These are phyloP conservation scores for Ceratocystis diversiconidia DNA, from an alignment of 2,329 filamentous ascomycete genomes.

Conservation along the genomic window DNA sequence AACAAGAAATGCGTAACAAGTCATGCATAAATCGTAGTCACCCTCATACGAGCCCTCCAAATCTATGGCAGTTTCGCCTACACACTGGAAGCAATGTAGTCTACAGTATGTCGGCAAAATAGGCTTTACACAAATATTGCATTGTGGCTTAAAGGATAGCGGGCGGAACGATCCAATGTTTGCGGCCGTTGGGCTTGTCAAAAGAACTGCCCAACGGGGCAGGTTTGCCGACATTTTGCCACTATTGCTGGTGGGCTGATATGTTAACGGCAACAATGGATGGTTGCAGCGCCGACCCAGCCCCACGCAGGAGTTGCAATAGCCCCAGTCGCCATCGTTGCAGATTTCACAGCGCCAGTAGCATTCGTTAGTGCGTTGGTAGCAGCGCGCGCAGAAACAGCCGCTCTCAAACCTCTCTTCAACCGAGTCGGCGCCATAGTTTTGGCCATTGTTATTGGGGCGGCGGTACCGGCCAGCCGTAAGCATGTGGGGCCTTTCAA, in stretches of 20 bases:
- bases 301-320: conserved; percentile 77
- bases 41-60: conserved; percentile 37
- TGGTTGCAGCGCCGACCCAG: conserved; percentile 71
- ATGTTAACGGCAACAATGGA: conserved; percentile 60
- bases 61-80: conserved; percentile 31
- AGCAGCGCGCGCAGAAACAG: conserved; percentile 70
- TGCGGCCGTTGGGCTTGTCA: conserved; percentile 33
- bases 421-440: conserved; percentile 43
- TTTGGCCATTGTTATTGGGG: conserved; percentile 31
- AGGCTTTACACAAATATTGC: conserved; percentile 60
- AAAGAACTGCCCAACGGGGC: conserved; percentile 34
- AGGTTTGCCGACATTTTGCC: conserved; percentile 22
- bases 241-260: conserved; percentile 30
- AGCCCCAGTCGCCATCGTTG: conserved; percentile 91
- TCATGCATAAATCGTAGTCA: conserved; percentile 75
- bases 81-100: conserved; percentile 69
- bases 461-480: conserved; percentile 42
- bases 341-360: conserved; percentile 82
- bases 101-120: conserved; percentile 57
- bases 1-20: conserved; percentile 60
- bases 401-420: conserved; percentile 56
- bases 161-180: conserved; percentile 46
- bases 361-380: conserved; percentile 60
- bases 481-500: conserved; percentile 43
- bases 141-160: conserved; percentile 58